phyloP scores from a whole-genome alignment of 805 yeast genomes.

The Candida sithepensis region DNA sequence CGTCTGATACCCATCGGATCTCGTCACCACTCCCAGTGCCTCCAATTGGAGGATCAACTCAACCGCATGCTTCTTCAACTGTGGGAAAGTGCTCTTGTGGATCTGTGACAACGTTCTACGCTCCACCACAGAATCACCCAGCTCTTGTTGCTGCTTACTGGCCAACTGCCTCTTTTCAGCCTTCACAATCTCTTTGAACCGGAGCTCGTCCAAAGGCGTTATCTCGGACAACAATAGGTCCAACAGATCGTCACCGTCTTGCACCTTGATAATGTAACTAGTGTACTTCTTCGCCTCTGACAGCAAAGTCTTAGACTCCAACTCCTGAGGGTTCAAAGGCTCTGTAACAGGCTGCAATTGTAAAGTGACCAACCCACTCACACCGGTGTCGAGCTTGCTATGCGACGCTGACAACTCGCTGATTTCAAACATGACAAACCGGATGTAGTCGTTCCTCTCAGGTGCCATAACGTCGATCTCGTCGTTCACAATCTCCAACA shows the following conservation, averaged over 20 bases:
- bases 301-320: slow-evolving; percentile 42
- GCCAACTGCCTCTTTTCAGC: slow-evolving; percentile 38
- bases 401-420: slow-evolving; percentile 17
- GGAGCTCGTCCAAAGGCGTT: slow-evolving; percentile 62
- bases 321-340: slow-evolving; percentile 38
- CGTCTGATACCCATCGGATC: slow-evolving; percentile 72
- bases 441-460: slow-evolving; percentile 43
- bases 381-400: slow-evolving; percentile 15
- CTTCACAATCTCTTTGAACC: slow-evolving; percentile 51
- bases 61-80: slow-evolving; percentile 70
- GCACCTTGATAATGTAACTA: slow-evolving; percentile 80
- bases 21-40: slow-evolving; percentile 54
- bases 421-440: slow-evolving; percentile 21
- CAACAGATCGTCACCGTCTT: slow-evolving; percentile 64
- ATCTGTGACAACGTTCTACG: slow-evolving; percentile 39
- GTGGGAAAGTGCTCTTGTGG: slow-evolving; percentile 53
- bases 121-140: slow-evolving; percentile 30
- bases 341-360: slow-evolving; percentile 23
- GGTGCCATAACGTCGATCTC: slow-evolving; percentile 44
- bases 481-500: slow-evolving; percentile 40
- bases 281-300: slow-evolving; percentile 80
- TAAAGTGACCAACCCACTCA: slow-evolving; percentile 18
- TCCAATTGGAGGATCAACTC: slow-evolving; percentile 78
- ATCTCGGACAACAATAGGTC: slow-evolving; percentile 57
- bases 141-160: slow-evolving; percentile 5